A percentile compares a stretch with the other conserved stretches of the same genome.
Conservation (phyloP, 2,329 filamentous ascomycete species). For the Colletotrichum magnum region DNA sequence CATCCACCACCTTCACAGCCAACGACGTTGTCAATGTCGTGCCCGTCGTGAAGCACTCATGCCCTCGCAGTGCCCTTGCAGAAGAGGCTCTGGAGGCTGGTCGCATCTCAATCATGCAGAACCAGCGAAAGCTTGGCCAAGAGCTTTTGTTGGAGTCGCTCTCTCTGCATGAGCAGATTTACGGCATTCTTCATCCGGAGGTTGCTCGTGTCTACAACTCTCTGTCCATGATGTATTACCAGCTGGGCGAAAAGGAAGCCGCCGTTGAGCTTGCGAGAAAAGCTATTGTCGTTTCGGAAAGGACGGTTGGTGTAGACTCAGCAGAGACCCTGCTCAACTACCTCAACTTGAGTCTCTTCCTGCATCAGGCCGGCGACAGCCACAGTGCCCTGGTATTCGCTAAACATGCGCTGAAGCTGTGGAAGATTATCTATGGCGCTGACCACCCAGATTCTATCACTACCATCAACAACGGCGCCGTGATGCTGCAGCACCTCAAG, state of each 20-base stretch:
- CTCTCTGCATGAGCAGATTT: slow-evolving; percentile 97
- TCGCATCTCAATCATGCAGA: slow-evolving; percentile 94
- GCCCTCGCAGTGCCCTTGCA: slow-evolving; percentile 89
- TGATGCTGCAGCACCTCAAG: slow-evolving; percentile 98
- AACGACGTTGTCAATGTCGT: slow-evolving; percentile 94
- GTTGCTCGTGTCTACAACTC: slow-evolving; percentile 96
- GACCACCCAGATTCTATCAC: slow-evolving; percentile 98
- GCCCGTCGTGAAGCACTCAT: slow-evolving; percentile 95
- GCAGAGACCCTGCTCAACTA: slow-evolving; percentile 96
- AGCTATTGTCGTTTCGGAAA: slow-evolving; percentile 94
- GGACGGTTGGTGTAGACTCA: slow-evolving; percentile 93
- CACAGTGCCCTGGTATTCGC: slow-evolving; percentile 89
- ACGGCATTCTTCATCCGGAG: slow-evolving; percentile 96
- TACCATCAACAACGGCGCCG: slow-evolving; percentile 97
- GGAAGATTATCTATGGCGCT: slow-evolving; percentile 96
- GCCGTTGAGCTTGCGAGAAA: slow-evolving; percentile 96
- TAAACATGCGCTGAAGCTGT: slow-evolving; percentile 92
- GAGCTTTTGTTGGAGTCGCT: slow-evolving; percentile 96
- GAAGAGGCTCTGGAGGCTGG: slow-evolving; percentile 97
- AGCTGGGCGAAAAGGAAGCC: slow-evolving; percentile 96
- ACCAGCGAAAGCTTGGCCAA: slow-evolving; percentile 95
- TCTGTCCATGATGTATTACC: slow-evolving; percentile 95
- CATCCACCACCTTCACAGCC: slow-evolving; percentile 73
- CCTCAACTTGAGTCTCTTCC: slow-evolving; percentile 93
- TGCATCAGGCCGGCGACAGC: slow-evolving; percentile 93